Evolutionary conservation across 192 early-diverging fungal genomes (phyloP).

Genomic region (Linnemannia schmuckeri): DNA sequence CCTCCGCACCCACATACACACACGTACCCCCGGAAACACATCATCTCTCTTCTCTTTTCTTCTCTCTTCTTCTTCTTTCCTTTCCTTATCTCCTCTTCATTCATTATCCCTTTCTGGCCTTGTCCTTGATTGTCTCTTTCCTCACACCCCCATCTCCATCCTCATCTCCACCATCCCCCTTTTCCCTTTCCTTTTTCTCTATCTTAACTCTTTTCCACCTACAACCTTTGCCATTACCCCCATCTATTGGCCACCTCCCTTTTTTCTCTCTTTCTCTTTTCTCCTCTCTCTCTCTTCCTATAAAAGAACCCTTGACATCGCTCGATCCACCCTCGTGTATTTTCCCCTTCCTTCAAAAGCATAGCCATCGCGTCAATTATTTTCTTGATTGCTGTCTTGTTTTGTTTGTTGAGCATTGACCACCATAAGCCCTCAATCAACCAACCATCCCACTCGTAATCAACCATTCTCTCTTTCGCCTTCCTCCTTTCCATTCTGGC

Average conservation of each 20-base stretch:
- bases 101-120: not conserved
- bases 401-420: constrained; percentile 6
- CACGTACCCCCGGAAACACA: not conserved
- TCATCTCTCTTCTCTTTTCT: not conserved
- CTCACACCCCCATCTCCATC: not conserved
- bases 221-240: not conserved
- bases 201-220: not conserved
- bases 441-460: too few relatives aligned
- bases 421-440: not conserved
- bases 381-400: not conserved
- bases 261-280: not conserved
- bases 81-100: not conserved
- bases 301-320: not conserved
- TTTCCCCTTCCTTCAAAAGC: not conserved
- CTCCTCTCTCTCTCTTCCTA: not conserved
- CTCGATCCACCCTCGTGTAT: not conserved
- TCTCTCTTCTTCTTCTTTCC: not conserved
- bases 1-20: not conserved
- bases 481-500: not conserved
- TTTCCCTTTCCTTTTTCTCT: not conserved
- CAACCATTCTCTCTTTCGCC: not conserved
- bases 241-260: not conserved
- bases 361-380: constrained; percentile 3
- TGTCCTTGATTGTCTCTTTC: not conserved
- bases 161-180: not conserved